These are phyloP conservation scores for Saksenaea vasiformis DNA, from an alignment of 371 early-diverging fungal species.

Conservation along the genomic window DNA sequence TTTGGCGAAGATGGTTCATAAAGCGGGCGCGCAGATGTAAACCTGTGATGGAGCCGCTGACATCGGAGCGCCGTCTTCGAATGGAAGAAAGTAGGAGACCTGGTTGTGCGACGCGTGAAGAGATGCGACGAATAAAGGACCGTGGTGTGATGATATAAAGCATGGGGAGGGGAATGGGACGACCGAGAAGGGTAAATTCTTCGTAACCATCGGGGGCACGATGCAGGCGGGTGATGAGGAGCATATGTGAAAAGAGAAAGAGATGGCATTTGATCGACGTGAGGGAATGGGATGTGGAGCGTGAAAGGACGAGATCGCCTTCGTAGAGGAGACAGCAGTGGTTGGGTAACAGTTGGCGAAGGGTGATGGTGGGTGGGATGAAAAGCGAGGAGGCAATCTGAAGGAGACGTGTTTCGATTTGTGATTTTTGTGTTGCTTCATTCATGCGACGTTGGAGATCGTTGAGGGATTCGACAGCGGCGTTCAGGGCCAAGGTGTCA, in stretches of 20 bases:
- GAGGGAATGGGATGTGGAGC: conserved; percentile 27
- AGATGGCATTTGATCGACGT: conserved; percentile 23
- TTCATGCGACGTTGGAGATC: conserved; percentile 36
- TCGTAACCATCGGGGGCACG: conserved; percentile 16
- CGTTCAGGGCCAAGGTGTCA: conserved; percentile 27
- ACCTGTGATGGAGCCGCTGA: conserved; percentile 10
- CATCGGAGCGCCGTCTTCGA: background rate
- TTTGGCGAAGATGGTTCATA: conserved; percentile 14
- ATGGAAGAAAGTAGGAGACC: background rate
- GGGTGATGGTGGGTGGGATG: conserved; percentile 12
- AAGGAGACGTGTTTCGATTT: conserved; percentile 26
- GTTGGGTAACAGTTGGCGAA: conserved; percentile 18
- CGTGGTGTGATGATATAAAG: conserved; percentile 11
- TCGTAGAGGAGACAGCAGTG: conserved; percentile 23
- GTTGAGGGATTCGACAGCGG: conserved; percentile 25
- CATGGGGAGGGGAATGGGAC: conserved; percentile 32
- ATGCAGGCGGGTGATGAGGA: conserved; percentile 30
- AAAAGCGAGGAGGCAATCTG: conserved; percentile 26
- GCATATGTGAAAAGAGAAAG: conserved; percentile 39
- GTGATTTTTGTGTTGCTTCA: conserved; percentile 17
- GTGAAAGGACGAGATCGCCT: conserved; percentile 24
- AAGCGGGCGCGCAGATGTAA: conserved; percentile 17
- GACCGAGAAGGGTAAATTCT: conserved; percentile 16
- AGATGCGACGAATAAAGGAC: background rate
- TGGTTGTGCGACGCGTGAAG: background rate